These are phyloP conservation scores for Fusarium pseudonygamai DNA, from an alignment of 2,329 filamentous ascomycete genomes.

Conservation along the genomic window DNA sequence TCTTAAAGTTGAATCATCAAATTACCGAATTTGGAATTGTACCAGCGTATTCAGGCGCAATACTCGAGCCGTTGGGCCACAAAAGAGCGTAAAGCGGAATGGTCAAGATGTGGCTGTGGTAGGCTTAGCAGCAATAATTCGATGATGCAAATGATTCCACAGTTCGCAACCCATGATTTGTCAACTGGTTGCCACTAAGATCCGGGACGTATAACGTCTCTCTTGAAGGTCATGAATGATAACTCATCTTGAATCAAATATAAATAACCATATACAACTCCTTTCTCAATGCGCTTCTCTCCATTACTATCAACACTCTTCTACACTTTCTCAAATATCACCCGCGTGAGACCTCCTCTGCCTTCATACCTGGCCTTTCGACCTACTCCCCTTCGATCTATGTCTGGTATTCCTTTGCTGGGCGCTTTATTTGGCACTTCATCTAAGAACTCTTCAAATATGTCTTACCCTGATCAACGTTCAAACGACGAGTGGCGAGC, in stretches of 20 bases:
- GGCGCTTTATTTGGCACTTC: constrained; percentile 78
- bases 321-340: constrained; percentile 58
- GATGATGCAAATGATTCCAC: constrained; percentile 44
- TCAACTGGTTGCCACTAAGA: constrained; percentile 24
- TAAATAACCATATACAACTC: constrained; percentile 16
- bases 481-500: constrained; percentile 88
- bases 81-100: constrained; percentile 5
- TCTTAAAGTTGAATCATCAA: not conserved
- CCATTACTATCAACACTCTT: constrained; percentile 58
- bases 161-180: constrained; percentile 36
- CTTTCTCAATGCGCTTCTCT: constrained; percentile 59
- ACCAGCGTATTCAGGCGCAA: constrained; percentile 8
- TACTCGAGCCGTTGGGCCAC: not conserved
- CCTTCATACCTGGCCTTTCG: constrained; percentile 38
- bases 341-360: constrained; percentile 48
- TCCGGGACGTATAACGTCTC: constrained; percentile 10
- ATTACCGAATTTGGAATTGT: not conserved
- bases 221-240: not conserved
- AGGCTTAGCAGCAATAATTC: constrained; percentile 16
- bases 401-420: constrained; percentile 83
- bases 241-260: constrained; percentile 5
- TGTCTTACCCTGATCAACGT: constrained; percentile 84
- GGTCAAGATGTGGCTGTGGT: constrained; percentile 27
- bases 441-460: constrained; percentile 61
- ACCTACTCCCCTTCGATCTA: constrained; percentile 59